Conservation (phyloP, 352 stramenopile species). For the Pythium guiyangense region DNA sequence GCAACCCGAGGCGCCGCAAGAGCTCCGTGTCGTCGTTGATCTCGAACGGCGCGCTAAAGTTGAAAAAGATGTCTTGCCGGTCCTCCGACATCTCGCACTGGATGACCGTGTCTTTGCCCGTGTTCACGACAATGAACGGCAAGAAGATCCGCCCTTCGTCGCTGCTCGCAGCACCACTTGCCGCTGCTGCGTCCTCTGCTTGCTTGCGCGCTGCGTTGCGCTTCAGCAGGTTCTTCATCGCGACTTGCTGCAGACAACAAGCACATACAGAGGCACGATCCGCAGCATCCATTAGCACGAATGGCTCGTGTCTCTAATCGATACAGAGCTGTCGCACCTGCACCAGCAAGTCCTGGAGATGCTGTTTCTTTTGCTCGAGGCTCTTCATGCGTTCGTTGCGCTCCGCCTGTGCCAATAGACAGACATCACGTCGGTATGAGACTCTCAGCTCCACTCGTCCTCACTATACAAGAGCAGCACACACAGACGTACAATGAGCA, state of each 20-base stretch:
- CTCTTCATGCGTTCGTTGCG: conserved; percentile 73
- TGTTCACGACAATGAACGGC: conserved; percentile 97
- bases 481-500: conserved; percentile 53
- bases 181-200: conserved; percentile 22
- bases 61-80: conserved; percentile 95
- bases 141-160: conserved; percentile 90
- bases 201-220: conserved; percentile 79
- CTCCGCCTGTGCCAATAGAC: conserved; percentile 37
- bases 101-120: conserved; percentile 91
- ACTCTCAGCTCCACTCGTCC: not conserved
- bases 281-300: no score
- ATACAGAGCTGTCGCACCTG: conserved; percentile 33
- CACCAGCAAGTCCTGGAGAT: conserved; percentile 90
- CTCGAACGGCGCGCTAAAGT: conserved; percentile 96
- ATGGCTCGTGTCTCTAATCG: not conserved
- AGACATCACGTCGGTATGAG: not conserved
- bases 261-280: no score
- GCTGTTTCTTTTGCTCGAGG: conserved; percentile 86
- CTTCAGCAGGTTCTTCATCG: conserved; percentile 92
- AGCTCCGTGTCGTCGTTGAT: conserved; percentile 98
- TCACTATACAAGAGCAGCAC: not conserved
- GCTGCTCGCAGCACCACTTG: not conserved
- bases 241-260: conserved; percentile 70
- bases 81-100: conserved; percentile 97
- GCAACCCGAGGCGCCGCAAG: conserved; percentile 91